Evolutionary conservation across 345 rosid species (phyloP).

Genomic region (Populus euphratica): DNA sequence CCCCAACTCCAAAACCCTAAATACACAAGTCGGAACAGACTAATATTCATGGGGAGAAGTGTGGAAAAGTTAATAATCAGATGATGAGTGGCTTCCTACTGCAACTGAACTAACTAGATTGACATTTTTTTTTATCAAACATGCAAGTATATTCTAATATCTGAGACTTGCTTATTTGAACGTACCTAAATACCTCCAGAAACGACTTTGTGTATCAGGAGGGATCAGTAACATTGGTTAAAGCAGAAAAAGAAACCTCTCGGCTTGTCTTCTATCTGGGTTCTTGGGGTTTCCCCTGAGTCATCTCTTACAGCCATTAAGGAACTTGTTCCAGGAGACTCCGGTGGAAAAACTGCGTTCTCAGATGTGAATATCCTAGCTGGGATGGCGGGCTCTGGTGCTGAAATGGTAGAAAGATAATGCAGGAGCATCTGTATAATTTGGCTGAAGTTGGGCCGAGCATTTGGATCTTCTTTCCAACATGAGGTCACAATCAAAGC

Average conservation of each 20-base stretch:
- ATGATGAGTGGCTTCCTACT: constrained; percentile 12
- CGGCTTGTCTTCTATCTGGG: constrained; percentile 38
- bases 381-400: constrained; percentile 54
- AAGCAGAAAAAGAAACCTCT: constrained; percentile 81
- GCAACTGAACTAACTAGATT: constrained; percentile 23
- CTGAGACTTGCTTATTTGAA: constrained; percentile 28
- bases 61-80: constrained; percentile 13
- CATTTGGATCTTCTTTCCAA: constrained; percentile 94
- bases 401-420: constrained; percentile 57
- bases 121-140: neutral
- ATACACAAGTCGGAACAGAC: constrained; percentile 5
- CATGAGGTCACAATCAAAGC: constrained; percentile 82
- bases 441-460: constrained; percentile 74
- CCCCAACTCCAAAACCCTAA: constrained; percentile 19
- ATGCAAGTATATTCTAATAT: constrained; percentile 11
- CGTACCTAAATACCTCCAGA: constrained; percentile 10
- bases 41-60: neutral
- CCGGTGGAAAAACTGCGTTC: constrained; percentile 70
- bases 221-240: constrained; percentile 60
- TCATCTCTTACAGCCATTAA: constrained; percentile 63
- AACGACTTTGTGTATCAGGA: constrained; percentile 5
- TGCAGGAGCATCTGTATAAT: constrained; percentile 80
- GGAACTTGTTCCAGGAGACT: constrained; percentile 85
- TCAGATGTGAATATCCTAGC: constrained; percentile 44
- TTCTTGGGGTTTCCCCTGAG: constrained; percentile 42